phyloP scores from a whole-genome alignment of 768 basidiomycete species.

The Pisolithus orientalis region DNA sequence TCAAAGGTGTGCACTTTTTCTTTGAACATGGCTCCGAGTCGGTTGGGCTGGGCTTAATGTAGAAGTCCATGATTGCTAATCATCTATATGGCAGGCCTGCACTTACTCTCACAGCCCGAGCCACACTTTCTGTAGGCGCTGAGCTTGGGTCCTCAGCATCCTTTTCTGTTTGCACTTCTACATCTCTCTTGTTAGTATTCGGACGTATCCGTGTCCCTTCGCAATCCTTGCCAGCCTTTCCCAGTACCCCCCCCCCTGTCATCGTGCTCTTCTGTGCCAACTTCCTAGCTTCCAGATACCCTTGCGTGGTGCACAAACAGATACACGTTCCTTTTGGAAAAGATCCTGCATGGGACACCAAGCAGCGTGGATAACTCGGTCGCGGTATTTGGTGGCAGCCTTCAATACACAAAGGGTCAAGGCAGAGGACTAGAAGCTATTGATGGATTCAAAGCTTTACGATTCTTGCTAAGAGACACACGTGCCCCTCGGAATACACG shows the following conservation, averaged over 20 bases:
- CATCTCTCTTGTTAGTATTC: slow-evolving; percentile 72
- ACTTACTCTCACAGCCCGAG: slow-evolving; percentile 76
- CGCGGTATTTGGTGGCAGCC: slow-evolving; percentile 84
- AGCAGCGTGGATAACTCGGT: slow-evolving; percentile 98
- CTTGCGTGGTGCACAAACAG: slow-evolving; percentile 79
- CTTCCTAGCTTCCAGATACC: slow-evolving; percentile 50
- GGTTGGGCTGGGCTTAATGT: neutral
- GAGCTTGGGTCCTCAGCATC: slow-evolving; percentile 97
- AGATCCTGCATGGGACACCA: slow-evolving; percentile 94
- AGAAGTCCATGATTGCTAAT: neutral
- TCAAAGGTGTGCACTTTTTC: neutral
- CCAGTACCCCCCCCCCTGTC: neutral
- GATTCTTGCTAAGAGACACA: slow-evolving; percentile 89
- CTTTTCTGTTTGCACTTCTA: slow-evolving; percentile 83
- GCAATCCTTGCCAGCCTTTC: slow-evolving; percentile 10
- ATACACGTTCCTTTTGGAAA: slow-evolving; percentile 94
- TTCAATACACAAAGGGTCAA: slow-evolving; percentile 78
- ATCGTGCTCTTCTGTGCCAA: slow-evolving; percentile 23
- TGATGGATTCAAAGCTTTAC: slow-evolving; percentile 60
- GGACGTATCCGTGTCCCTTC: slow-evolving; percentile 56
- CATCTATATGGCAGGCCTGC: slow-evolving; percentile 45
- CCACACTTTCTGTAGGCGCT: slow-evolving; percentile 89
- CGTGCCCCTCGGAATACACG: slow-evolving; percentile 93
- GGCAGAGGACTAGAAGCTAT: slow-evolving; percentile 81
- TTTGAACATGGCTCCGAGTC: slow-evolving; percentile 8